These are phyloP conservation scores for Suzukiozyma palmioleophila DNA, from an alignment of 1,139 yeast genomes.

Conservation along the genomic window DNA sequence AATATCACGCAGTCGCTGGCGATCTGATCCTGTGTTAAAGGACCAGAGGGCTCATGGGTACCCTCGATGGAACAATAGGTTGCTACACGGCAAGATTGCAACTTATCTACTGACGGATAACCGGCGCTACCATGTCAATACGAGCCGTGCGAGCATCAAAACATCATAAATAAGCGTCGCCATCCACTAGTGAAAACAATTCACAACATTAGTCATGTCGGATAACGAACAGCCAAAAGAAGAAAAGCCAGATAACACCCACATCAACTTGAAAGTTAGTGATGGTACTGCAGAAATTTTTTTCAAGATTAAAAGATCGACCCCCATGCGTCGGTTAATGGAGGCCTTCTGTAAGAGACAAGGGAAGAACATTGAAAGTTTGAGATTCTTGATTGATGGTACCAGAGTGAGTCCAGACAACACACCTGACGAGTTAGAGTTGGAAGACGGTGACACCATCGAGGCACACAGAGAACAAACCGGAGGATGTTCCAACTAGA, in stretches of 20 bases:
- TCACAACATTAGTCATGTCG: conserved; percentile 19
- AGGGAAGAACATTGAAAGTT: conserved; percentile 77
- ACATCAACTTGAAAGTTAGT: conserved; percentile 88
- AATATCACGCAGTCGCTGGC: no score
- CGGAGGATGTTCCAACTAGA: conserved; percentile 39
- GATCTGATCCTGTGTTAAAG: no score
- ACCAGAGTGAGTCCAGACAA: conserved; percentile 82
- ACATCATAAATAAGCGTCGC: background rate
- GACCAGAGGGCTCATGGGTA: no score
- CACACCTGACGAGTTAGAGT: conserved; percentile 87
- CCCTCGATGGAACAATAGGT: no score
- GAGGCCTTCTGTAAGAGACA: conserved; percentile 98
- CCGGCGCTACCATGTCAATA: background rate
- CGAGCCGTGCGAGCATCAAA: background rate
- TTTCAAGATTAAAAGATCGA: conserved; percentile 90
- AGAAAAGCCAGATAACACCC: conserved; percentile 65
- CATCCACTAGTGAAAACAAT: background rate
- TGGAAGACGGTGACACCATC: conserved; percentile 93
- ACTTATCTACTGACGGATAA: no score
- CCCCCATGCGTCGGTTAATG: conserved; percentile 92
- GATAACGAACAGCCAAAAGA: conserved; percentile 42
- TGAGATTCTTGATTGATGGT: conserved; percentile 92
- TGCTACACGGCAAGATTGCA: no score
- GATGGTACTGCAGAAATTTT: conserved; percentile 92
- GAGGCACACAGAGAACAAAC: conserved; percentile 98